Percentiles rank a stretch among this genome's conserved stretches.
phyloP scores from a whole-genome alignment of 495 filamentous ascomycete genomes.

The Podospora bellae-mahoneyi region DNA sequence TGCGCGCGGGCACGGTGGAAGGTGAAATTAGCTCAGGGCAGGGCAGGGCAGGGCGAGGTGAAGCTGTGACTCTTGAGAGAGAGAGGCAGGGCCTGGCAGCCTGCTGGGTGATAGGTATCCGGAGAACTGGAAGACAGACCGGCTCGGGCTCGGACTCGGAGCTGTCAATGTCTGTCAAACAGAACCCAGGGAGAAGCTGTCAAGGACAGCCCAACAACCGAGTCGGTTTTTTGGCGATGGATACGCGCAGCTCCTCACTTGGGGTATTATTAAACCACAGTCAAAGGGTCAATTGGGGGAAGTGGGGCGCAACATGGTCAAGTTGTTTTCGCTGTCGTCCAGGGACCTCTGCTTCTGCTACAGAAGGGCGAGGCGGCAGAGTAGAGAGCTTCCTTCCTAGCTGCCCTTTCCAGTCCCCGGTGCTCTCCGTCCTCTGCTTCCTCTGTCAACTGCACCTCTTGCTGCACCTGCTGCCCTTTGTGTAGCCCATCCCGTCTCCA shows the following conservation, averaged over 20 bases:
- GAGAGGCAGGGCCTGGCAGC: neutral
- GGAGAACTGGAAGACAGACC: neutral
- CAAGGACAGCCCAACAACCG: conserved; percentile 7
- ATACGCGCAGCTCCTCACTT: conserved; percentile 11
- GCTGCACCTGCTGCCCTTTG: neutral
- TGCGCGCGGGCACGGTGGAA: conserved; percentile 17
- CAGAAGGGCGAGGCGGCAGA: conserved; percentile 17
- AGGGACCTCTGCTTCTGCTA: neutral
- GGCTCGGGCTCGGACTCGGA: neutral
- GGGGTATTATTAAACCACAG: conserved; percentile 13
- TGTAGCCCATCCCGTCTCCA: conserved; percentile 5
- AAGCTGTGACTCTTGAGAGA: neutral
- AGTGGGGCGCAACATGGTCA: conserved; percentile 18
- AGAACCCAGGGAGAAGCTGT: neutral
- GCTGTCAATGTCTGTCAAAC: conserved; percentile 5
- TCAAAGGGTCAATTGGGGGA: conserved; percentile 22
- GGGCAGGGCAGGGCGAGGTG: neutral
- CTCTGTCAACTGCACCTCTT: neutral
- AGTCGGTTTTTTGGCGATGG: conserved; percentile 18
- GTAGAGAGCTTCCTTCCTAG: conserved; percentile 12
- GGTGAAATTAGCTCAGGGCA: conserved; percentile 12
- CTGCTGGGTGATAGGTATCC: neutral
- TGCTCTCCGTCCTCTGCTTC: neutral
- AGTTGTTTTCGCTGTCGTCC: neutral
- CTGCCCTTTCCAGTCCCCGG: neutral